A percentile compares a stretch with the other conserved stretches of the same genome.
Evolutionary conservation across 116 monocot genomes (phyloP).

Genomic region (Trichopus zeylanicus): DNA sequence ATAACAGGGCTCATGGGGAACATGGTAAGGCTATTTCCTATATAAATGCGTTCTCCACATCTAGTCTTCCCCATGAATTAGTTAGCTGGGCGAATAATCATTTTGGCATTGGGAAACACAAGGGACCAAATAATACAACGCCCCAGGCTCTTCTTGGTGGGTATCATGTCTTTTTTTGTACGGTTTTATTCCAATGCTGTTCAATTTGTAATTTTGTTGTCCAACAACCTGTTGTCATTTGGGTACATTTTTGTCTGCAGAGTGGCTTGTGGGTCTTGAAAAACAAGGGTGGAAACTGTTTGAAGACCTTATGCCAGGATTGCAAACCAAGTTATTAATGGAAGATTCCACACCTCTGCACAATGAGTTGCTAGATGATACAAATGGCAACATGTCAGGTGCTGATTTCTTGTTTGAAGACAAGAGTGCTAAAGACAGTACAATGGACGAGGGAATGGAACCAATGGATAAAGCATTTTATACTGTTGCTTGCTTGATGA

Average conservation of each 20-base stretch:
- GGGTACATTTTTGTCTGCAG: slow-evolving; percentile 27
- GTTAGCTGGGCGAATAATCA: slow-evolving; percentile 44
- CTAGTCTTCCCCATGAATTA: slow-evolving; percentile 36
- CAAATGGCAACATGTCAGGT: slow-evolving; percentile 15
- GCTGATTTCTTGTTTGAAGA: slow-evolving; percentile 59
- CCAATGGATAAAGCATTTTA: slow-evolving; percentile 43
- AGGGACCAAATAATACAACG: slow-evolving; percentile 38
- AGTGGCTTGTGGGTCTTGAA: slow-evolving; percentile 59
- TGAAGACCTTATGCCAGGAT: slow-evolving; percentile 23
- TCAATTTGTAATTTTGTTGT: background rate
- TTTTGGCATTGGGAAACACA: slow-evolving; percentile 17
- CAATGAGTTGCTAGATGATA: slow-evolving; percentile 5
- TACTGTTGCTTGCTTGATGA: slow-evolving; percentile 60
- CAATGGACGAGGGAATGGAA: slow-evolving; percentile 38
- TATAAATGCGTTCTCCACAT: slow-evolving; percentile 63
- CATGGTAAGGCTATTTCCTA: slow-evolving; percentile 53
- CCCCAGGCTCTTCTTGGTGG: slow-evolving; percentile 74
- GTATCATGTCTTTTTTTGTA: slow-evolving; percentile 12
- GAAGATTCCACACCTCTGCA: slow-evolving; percentile 19
- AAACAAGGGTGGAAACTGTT: slow-evolving; percentile 41
- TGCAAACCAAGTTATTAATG: slow-evolving; percentile 19
- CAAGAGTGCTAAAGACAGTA: slow-evolving; percentile 13
- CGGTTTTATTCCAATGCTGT: background rate
- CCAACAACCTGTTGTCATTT: background rate
- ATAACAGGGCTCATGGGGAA: slow-evolving; percentile 56